A percentile compares a stretch with the other conserved stretches of the same genome.
Conservation (phyloP, 345 rosid genomes). For the Pistacia vera region DNA sequence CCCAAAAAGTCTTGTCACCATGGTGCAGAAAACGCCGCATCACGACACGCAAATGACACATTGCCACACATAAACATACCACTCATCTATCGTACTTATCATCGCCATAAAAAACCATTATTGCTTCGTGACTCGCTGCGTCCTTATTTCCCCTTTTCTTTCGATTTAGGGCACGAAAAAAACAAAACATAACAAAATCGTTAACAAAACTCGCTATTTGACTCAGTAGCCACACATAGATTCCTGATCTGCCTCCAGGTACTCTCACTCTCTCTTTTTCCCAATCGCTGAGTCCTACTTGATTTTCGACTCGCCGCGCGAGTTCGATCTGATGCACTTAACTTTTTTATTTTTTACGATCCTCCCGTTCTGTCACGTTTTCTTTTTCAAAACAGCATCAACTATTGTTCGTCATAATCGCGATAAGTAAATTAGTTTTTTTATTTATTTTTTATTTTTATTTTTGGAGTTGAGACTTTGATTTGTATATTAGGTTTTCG, state of each 20-base stretch:
- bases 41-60: background rate
- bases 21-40: background rate
- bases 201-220: constrained; percentile 28
- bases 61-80: constrained; percentile 8
- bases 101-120: background rate
- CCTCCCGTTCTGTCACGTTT: background rate
- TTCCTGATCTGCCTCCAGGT: constrained; percentile 43
- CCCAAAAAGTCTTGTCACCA: background rate
- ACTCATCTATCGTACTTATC: constrained; percentile 8
- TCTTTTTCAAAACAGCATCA: background rate
- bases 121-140: background rate
- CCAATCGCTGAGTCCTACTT: background rate
- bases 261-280: constrained; percentile 7
- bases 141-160: background rate
- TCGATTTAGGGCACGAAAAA: constrained; percentile 35
- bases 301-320: constrained; percentile 20
- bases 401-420: background rate
- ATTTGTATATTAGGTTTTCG: constrained; percentile 9
- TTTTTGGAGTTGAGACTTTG: background rate
- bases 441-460: too few species aligned
- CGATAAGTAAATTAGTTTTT: constrained; percentile 2
- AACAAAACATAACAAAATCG: background rate
- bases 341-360: background rate
- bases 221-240: constrained; percentile 20
- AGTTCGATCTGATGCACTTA: constrained; percentile 27